Percentiles rank a stretch among this genome's conserved stretches.
phyloP scores from a whole-genome alignment of 2,329 filamentous ascomycete genomes.

The Magnaporthales sp. region DNA sequence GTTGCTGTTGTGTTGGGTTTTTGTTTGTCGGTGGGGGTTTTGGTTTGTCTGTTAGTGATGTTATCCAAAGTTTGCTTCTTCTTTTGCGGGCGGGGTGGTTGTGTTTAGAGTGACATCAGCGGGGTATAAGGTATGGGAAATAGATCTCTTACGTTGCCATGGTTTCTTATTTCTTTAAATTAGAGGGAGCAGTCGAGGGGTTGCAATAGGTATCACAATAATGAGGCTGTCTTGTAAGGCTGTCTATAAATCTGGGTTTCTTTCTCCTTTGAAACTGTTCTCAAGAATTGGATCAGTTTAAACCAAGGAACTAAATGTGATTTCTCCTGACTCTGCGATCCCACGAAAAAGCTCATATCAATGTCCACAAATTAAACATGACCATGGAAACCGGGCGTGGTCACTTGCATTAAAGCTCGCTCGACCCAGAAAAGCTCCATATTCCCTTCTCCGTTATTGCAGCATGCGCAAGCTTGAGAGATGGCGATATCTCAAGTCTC shows the following conservation, averaged over 20 bases:
- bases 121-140: not conserved
- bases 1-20: slow-evolving; percentile 48
- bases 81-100: not conserved
- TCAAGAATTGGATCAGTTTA: not conserved
- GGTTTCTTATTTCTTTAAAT: not conserved
- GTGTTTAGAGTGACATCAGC: not conserved
- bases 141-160: slow-evolving; percentile 4
- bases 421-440: not conserved
- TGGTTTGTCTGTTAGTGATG: not conserved
- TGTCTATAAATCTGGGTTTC: not conserved
- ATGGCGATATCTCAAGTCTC: not conserved
- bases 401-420: not conserved
- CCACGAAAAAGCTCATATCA: not conserved
- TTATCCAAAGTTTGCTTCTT: not conserved
- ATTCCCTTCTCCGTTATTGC: not conserved
- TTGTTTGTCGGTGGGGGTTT: no score
- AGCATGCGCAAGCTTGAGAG: not conserved
- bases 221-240: not conserved
- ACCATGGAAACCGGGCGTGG: not conserved
- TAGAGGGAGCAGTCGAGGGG: not conserved
- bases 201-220: not conserved
- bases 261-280: not conserved
- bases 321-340: not conserved
- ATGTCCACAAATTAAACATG: not conserved
- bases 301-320: not conserved